Conservation (phyloP, 2,329 filamentous ascomycete genomes). For the Clarireedia paspali region DNA sequence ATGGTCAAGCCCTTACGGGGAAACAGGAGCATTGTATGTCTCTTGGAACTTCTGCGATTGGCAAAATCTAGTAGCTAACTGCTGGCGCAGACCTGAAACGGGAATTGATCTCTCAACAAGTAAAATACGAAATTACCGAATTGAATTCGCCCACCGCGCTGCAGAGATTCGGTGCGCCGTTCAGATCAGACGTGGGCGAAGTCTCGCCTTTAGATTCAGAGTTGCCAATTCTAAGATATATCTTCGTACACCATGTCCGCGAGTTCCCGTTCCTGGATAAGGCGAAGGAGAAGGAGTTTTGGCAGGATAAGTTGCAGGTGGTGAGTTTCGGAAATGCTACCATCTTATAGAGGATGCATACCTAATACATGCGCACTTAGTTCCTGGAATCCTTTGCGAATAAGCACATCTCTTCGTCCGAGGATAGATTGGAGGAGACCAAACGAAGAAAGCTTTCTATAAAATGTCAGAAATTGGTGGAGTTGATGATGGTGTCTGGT, state of each 20-base stretch:
- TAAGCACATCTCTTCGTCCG: conserved; percentile 94
- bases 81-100: conserved; percentile 72
- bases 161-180: conserved; percentile 90
- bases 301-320: conserved; percentile 95
- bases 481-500: conserved; percentile 99
- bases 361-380: conserved; percentile 35
- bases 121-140: conserved; percentile 82
- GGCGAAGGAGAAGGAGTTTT: conserved; percentile 97
- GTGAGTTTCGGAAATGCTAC: conserved; percentile 44
- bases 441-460: conserved; percentile 86
- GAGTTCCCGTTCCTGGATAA: conserved; percentile 97
- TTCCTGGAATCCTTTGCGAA: conserved; percentile 96
- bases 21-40: conserved; percentile 94
- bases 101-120: conserved; percentile 86
- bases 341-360: not conserved
- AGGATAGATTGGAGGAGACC: conserved; percentile 91
- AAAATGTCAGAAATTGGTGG: conserved; percentile 92
- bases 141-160: conserved; percentile 92
- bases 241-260: conserved; percentile 95
- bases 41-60: conserved; percentile 11
- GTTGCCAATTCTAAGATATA: conserved; percentile 85
- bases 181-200: conserved; percentile 86
- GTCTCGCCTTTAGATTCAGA: conserved; percentile 91
- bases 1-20: conserved; percentile 57
- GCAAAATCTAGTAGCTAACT: conserved; percentile 1